Conservation (phyloP, 2,329 filamentous ascomycete genomes). For the Beauveria brongniartii region DNA sequence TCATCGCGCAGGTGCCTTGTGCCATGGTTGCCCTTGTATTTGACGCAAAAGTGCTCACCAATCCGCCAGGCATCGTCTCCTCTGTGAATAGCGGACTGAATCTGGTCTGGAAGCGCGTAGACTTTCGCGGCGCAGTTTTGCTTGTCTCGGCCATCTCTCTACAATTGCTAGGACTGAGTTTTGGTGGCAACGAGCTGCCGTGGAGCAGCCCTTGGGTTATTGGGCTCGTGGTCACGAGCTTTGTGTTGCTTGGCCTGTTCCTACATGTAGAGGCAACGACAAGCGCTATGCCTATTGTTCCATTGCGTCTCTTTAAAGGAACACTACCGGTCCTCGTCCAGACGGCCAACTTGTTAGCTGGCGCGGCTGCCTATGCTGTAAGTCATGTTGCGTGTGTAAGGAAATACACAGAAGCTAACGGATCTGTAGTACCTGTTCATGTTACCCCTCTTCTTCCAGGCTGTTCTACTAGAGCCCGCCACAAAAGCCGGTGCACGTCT, state of each 20-base stretch:
- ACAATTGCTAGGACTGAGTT: constrained; percentile 46
- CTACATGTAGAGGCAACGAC: constrained; percentile 40
- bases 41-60: constrained; percentile 44
- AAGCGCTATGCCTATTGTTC: constrained; percentile 45
- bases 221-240: constrained; percentile 33
- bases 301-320: constrained; percentile 48
- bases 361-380: constrained; percentile 55
- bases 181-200: constrained; percentile 47
- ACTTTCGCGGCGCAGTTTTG: constrained; percentile 48
- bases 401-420: not conserved
- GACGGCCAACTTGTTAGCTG: constrained; percentile 51
- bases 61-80: constrained; percentile 28
- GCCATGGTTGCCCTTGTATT: constrained; percentile 46
- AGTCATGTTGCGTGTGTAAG: constrained; percentile 19
- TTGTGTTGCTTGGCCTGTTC: constrained; percentile 36
- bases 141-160: constrained; percentile 50
- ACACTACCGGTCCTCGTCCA: constrained; percentile 46
- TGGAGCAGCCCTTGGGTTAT: constrained; percentile 44
- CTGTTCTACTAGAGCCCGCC: constrained; percentile 54
- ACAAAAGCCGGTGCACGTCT: constrained; percentile 57
- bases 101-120: constrained; percentile 45
- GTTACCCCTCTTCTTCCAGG: constrained; percentile 62
- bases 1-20: constrained; percentile 53
- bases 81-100: constrained; percentile 22
- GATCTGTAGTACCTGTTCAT: constrained; percentile 53